A percentile compares a stretch with the other conserved stretches of the same genome.
phyloP scores from a whole-genome alignment of 2,329 filamentous ascomycete species.

The Exophiala sp. region DNA sequence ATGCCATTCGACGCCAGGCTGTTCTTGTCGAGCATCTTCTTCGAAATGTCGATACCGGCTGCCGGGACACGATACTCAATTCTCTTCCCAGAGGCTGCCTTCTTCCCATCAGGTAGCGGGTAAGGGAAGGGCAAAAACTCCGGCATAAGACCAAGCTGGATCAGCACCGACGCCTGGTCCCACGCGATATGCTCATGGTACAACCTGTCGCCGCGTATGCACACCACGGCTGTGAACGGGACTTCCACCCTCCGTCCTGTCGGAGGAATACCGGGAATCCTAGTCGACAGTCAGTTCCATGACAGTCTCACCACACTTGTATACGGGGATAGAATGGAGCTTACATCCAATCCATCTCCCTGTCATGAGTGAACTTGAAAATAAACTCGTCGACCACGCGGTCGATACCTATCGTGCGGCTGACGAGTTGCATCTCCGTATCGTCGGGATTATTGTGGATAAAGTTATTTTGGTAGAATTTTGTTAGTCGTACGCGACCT shows the following conservation, averaged over 20 bases:
- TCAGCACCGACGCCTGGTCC: constrained; percentile 63
- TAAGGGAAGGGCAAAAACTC: constrained; percentile 64
- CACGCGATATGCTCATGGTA: constrained; percentile 70
- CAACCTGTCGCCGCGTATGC: constrained; percentile 64
- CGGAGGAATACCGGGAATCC: constrained; percentile 58
- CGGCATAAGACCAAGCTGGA: constrained; percentile 61
- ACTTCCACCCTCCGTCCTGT: constrained; percentile 55
- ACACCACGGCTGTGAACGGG: constrained; percentile 63
- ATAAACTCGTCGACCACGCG: constrained; percentile 70
- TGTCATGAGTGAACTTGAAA: constrained; percentile 61
- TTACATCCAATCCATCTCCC: constrained; percentile 67
- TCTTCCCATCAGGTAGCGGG: constrained; percentile 37
- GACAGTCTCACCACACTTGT: no score
- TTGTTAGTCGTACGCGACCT: constrained; percentile 59
- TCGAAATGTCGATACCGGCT: constrained; percentile 53
- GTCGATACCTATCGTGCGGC: constrained; percentile 68
- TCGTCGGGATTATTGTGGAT: constrained; percentile 70
- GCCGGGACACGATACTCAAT: constrained; percentile 62
- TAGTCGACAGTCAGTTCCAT: constrained; percentile 26
- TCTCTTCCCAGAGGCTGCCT: constrained; percentile 38
- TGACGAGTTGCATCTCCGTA: constrained; percentile 64
- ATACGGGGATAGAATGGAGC: no score
- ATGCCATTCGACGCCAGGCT: constrained; percentile 55
- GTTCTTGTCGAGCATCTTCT: constrained; percentile 52
- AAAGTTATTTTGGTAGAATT: constrained; percentile 71